These are phyloP conservation scores for Neoboletus brunneissimus DNA, from an alignment of 768 basidiomycete species.

Conservation along the genomic window DNA sequence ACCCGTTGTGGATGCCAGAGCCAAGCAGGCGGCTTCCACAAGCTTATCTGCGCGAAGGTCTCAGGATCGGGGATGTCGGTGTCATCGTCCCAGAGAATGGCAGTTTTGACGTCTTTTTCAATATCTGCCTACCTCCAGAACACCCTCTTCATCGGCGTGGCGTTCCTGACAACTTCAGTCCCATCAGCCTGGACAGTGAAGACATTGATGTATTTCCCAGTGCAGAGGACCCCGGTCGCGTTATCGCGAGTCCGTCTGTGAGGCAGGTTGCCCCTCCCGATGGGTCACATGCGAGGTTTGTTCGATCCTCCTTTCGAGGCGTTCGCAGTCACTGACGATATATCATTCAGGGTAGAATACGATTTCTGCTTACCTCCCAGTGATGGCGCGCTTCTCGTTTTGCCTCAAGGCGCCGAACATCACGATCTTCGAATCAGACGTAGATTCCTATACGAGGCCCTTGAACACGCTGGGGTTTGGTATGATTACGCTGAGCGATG, in stretches of 20 bases:
- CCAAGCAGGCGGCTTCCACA: background rate
- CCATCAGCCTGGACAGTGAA: background rate
- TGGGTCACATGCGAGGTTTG: background rate
- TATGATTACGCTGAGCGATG: background rate
- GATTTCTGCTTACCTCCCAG: background rate
- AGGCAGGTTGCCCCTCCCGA: no score
- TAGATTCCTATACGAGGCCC: background rate
- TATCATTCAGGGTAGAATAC: background rate
- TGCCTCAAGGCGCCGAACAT: background rate
- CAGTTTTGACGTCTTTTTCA: background rate
- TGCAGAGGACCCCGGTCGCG: background rate
- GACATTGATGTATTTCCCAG: background rate
- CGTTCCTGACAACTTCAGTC: background rate
- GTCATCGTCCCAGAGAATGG: background rate
- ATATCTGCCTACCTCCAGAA: background rate
- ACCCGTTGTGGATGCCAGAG: background rate
- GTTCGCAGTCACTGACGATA: background rate
- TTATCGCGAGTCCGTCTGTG: background rate
- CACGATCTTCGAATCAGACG: background rate
- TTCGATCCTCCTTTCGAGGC: background rate
- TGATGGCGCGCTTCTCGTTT: background rate
- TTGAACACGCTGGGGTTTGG: background rate
- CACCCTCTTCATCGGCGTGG: background rate
- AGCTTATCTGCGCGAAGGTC: background rate
- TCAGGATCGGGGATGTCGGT: background rate